phyloP scores from a whole-genome alignment of 306 rosid genomes.

The Comarum palustre region DNA sequence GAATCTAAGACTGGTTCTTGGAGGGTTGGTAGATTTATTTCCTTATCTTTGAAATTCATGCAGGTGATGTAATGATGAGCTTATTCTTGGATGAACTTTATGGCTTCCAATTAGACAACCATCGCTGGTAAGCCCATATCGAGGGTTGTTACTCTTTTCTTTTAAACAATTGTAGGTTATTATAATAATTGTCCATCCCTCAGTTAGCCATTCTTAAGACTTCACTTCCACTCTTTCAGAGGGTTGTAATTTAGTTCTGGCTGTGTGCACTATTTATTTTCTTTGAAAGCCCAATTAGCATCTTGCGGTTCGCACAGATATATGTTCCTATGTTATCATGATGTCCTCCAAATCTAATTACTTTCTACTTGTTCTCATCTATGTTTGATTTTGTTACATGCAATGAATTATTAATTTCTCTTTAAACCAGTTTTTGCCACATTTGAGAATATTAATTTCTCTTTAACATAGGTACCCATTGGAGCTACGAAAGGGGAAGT shows the following conservation, averaged over 20 bases:
- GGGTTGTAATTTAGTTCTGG: slow-evolving; percentile 1
- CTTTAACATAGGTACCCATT: slow-evolving; percentile 74
- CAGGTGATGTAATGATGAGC: slow-evolving; percentile 95
- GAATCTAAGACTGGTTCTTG: neutral
- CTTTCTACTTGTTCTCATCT: slow-evolving; percentile 9
- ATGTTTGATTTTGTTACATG: neutral
- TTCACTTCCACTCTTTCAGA: neutral
- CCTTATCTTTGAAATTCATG: slow-evolving; percentile 25
- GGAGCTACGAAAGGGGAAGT: slow-evolving; percentile 90
- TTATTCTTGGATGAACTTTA: slow-evolving; percentile 91
- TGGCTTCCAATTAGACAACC: slow-evolving; percentile 83
- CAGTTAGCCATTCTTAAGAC: neutral
- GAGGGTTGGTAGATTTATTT: slow-evolving; percentile 8
- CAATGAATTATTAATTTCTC: neutral
- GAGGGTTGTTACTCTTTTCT: neutral
- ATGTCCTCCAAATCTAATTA: neutral
- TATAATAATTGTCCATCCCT: neutral
- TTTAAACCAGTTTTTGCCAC: slow-evolving; percentile 16
- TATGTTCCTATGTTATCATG: neutral
- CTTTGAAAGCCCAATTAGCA: neutral
- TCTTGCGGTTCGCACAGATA: neutral
- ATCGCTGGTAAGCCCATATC: slow-evolving; percentile 68
- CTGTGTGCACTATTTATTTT: neutral
- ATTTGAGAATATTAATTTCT: slow-evolving; percentile 16
- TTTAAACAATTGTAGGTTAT: neutral